These are phyloP conservation scores for Colletotrichum spaethianum DNA, from an alignment of 2,329 filamentous ascomycete genomes.

Conservation along the genomic window DNA sequence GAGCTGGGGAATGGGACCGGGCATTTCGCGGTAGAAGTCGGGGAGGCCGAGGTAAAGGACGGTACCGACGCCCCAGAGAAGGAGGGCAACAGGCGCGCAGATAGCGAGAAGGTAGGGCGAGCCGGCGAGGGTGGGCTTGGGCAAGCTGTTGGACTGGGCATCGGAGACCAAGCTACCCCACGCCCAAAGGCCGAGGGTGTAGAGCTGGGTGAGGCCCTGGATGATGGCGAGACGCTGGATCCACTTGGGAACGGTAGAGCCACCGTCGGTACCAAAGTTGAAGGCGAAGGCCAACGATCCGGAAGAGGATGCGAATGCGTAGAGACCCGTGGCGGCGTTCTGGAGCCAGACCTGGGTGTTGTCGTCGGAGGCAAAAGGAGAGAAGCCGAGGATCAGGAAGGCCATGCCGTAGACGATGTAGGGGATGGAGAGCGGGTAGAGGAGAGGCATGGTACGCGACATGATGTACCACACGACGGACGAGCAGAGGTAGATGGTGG, in stretches of 20 bases:
- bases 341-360: constrained; percentile 63
- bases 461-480: constrained; percentile 75
- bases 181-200: constrained; percentile 77
- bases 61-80: constrained; percentile 71
- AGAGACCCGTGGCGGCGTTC: constrained; percentile 72
- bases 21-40: constrained; percentile 75
- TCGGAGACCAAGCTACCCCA: constrained; percentile 64
- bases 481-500: constrained; percentile 69
- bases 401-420: constrained; percentile 75
- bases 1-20: constrained; percentile 75
- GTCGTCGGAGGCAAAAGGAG: constrained; percentile 63
- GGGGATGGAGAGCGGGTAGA: constrained; percentile 70
- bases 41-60: constrained; percentile 73
- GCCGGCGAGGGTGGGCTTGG: constrained; percentile 48
- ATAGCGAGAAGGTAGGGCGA: constrained; percentile 57
- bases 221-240: constrained; percentile 76
- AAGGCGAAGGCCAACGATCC: constrained; percentile 77
- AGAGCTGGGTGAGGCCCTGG: constrained; percentile 77
- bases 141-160: constrained; percentile 33
- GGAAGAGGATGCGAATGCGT: constrained; percentile 73
- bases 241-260: constrained; percentile 74
- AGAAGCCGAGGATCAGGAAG: constrained; percentile 73
- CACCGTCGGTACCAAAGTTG: constrained; percentile 76
- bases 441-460: constrained; percentile 70
- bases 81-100: constrained; percentile 68